These are phyloP conservation scores for Mollisia scopiformis DNA, from an alignment of 2,329 filamentous ascomycete genomes.

Conservation along the genomic window DNA sequence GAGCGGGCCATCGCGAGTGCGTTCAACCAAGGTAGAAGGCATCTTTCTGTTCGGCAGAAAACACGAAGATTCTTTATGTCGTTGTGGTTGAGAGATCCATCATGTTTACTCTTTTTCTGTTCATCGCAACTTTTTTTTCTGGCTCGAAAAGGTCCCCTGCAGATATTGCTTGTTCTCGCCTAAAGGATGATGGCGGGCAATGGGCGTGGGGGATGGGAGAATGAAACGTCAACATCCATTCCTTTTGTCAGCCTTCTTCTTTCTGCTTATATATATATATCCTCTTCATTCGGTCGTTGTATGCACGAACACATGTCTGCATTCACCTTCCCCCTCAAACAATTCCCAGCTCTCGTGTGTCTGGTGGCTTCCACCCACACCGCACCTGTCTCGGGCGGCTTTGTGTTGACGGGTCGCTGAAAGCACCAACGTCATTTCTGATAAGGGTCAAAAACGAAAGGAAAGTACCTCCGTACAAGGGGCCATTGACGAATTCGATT, in stretches of 20 bases:
- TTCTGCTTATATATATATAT: neutral
- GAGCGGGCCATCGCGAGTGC: conserved; percentile 61
- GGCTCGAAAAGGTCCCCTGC: neutral
- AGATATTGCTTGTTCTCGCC: neutral
- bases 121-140: neutral
- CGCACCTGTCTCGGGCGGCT: neutral
- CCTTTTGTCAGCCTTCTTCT: neutral
- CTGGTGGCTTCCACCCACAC: neutral
- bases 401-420: neutral
- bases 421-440: neutral
- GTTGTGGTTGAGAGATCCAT: neutral
- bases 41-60: conserved; percentile 37
- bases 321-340: neutral
- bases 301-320: neutral
- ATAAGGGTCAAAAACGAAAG: neutral
- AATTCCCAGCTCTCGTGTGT: no score
- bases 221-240: neutral
- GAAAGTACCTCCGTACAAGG: neutral
- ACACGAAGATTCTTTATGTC: neutral
- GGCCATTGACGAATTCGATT: neutral
- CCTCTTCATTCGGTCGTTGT: neutral
- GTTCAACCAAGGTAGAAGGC: conserved; percentile 42
- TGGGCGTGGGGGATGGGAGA: neutral
- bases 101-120: conserved; percentile 3
- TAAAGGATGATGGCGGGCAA: neutral